These are phyloP conservation scores for Aphanomyces astaci DNA, from an alignment of 352 stramenopile species.

Conservation along the genomic window DNA sequence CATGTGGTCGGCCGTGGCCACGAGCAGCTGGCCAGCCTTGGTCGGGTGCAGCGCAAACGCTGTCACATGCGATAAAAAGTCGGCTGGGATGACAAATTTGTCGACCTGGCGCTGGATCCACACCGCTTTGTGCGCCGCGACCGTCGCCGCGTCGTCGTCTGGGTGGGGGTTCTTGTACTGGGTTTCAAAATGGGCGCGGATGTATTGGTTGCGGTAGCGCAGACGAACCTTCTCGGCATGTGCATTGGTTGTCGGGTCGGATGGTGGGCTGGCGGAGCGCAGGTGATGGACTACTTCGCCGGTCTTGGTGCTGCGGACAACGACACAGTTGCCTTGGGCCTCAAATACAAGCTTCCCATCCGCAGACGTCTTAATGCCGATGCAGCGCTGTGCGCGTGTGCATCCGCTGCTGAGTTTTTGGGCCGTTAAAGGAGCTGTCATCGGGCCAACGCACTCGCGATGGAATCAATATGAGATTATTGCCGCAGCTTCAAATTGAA, in stretches of 20 bases:
- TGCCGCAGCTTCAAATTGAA: constrained; percentile 12
- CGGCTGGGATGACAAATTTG: constrained; percentile 1
- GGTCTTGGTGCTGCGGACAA: constrained; percentile 60
- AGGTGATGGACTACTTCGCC: constrained; percentile 52
- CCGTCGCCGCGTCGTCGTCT: constrained; percentile 17
- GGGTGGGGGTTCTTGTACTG: constrained; percentile 20
- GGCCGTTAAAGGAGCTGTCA: neutral
- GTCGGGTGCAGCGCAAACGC: constrained; percentile 62
- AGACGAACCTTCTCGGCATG: constrained; percentile 33
- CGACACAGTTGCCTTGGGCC: constrained; percentile 60
- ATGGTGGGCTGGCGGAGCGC: neutral
- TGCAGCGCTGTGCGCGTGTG: constrained; percentile 17
- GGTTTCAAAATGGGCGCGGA: constrained; percentile 17
- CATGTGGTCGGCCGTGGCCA: constrained; percentile 55
- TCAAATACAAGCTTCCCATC: constrained; percentile 75
- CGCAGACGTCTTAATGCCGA: constrained; percentile 44
- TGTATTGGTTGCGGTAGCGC: constrained; percentile 24
- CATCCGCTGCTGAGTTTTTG: constrained; percentile 22
- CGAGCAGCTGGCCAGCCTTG: constrained; percentile 59
- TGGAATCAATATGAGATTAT: neutral
- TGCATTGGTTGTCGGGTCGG: constrained; percentile 26
- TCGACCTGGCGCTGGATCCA: neutral
- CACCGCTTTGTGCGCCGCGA: constrained; percentile 4
- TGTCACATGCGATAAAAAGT: constrained; percentile 26
- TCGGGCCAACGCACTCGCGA: too few species aligned